Base-by-base conservation (phyloP, 2,329 filamentous ascomycete genomes). In the Coniochaeta pulveracea region DNA sequence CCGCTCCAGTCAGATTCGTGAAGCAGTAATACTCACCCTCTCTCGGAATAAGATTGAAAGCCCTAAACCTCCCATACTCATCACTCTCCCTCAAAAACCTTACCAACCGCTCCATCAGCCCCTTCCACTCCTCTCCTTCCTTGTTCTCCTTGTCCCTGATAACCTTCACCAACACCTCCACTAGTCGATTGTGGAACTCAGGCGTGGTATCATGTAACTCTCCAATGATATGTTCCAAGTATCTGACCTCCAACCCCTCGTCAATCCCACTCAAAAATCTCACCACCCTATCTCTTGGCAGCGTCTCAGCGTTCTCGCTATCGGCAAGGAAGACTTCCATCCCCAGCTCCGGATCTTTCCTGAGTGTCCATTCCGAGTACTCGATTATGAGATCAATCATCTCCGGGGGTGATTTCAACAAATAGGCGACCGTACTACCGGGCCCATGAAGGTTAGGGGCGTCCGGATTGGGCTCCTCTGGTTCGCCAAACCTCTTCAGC, bases 251-350 rank as follows among this genome's bases (percentile, higher is more conserved):
- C 9, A 96, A 69, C 27, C 67, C 65, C 8, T 64, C 49, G 46
- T 93, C 77, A 21, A 93, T 75, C 0, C 61, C 58, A 26, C 75
- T 68, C 4, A 98, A 60, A 47, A 89, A 96, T 2, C 68, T 61
- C 3, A 89, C 64, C 0, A 98, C 83, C 34, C 63, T 71, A 19
- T 83, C 72, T 26, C 89, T 71, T 3, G 89, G 86, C 9, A 98
- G 57, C 0, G 78, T 85, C 61, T 96, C 91, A 1, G 91, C 88
- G 48, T 96, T 96, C 51, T 94, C 85, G 1, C 85, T 91, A 51
- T 98, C 91, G 1, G 84, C 85, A 0, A 91, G 60, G 55, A 98
- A 98, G 1, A 98, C 72, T 42, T 95, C 85, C 81, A 98, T 93
- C 4, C 82, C 88, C 24, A 85, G 60, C 2, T 76, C 68, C 0